A percentile compares a stretch with the other conserved stretches of the same genome.
Conservation (phyloP, 2,329 filamentous ascomycete species). For the Ophiostoma piceae region DNA sequence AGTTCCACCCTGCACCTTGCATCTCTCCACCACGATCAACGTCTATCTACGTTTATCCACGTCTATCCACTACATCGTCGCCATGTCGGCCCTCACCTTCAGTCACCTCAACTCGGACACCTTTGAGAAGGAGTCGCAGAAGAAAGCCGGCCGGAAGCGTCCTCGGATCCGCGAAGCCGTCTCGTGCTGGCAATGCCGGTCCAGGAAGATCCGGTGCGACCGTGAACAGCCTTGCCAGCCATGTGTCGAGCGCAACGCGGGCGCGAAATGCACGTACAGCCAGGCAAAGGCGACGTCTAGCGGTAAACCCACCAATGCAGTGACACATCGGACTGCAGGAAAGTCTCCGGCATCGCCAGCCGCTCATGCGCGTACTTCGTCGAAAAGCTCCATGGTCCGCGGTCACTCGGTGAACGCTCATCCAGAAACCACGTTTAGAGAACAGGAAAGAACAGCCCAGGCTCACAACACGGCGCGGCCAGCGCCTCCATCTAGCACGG, state of each 20-base stretch:
- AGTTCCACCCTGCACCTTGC: neutral
- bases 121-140: conserved; percentile 22
- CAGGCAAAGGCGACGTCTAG: neutral
- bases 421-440: neutral
- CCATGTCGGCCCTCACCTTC: conserved; percentile 22
- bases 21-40: neutral
- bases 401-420: neutral
- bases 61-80: neutral
- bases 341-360: neutral
- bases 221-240: conserved; percentile 20
- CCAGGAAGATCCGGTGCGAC: conserved; percentile 22
- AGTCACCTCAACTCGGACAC: conserved; percentile 24
- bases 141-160: conserved; percentile 23
- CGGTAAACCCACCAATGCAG: neutral
- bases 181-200: conserved; percentile 22
- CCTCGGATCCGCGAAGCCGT: conserved; percentile 21
- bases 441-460: neutral
- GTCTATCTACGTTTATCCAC: neutral
- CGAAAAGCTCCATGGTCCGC: neutral
- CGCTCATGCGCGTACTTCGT: neutral
- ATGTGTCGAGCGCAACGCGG: conserved; percentile 17
- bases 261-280: conserved; percentile 19
- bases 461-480: neutral
- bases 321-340: neutral
- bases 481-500: neutral